A percentile compares a stretch with the other conserved stretches of the same genome.
phyloP scores from a whole-genome alignment of 805 yeast genomes.

The Kregervanrija pseudodelftensis region DNA sequence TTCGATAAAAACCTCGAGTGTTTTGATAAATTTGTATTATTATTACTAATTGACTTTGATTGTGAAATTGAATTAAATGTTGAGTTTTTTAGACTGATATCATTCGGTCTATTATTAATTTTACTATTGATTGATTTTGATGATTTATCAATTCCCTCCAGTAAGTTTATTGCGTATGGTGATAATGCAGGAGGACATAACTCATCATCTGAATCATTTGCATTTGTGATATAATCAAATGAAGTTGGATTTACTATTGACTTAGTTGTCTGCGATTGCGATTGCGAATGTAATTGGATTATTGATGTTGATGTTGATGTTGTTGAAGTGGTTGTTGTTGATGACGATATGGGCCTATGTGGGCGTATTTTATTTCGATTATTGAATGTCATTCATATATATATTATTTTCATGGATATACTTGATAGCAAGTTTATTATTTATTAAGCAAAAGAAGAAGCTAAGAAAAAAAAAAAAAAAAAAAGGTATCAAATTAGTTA shows the following conservation, averaged over 20 bases:
- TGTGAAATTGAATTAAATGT: not conserved
- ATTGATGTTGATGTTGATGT: not conserved
- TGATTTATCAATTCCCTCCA: conserved; percentile 29
- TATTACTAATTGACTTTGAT: not conserved
- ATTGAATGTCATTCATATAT: too few relatives aligned
- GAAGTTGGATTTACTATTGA: too few relatives aligned
- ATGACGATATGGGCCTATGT: not conserved
- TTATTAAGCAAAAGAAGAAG: too few relatives aligned
- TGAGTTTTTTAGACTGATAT: conserved; percentile 1
- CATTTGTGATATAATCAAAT: not conserved
- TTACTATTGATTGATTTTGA: conserved; percentile 9
- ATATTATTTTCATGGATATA: too few relatives aligned
- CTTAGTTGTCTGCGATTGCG: too few relatives aligned
- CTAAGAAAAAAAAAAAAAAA: too few relatives aligned
- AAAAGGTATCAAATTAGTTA: too few relatives aligned
- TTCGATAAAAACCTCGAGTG: conserved; percentile 20
- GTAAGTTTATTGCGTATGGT: conserved; percentile 43
- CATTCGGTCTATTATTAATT: conserved; percentile 6
- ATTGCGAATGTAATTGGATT: not conserved
- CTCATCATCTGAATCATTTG: conserved; percentile 31
- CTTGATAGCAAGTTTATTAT: too few relatives aligned
- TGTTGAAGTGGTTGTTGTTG: not conserved
- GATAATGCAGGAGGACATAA: conserved; percentile 47
- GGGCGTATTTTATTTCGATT: too few relatives aligned
- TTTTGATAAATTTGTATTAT: not conserved